Evolutionary conservation across 768 basidiomycete genomes (phyloP), one percentile per base, ranked within the genome.

Genomic region (Rossbeevera mucosa): DNA sequence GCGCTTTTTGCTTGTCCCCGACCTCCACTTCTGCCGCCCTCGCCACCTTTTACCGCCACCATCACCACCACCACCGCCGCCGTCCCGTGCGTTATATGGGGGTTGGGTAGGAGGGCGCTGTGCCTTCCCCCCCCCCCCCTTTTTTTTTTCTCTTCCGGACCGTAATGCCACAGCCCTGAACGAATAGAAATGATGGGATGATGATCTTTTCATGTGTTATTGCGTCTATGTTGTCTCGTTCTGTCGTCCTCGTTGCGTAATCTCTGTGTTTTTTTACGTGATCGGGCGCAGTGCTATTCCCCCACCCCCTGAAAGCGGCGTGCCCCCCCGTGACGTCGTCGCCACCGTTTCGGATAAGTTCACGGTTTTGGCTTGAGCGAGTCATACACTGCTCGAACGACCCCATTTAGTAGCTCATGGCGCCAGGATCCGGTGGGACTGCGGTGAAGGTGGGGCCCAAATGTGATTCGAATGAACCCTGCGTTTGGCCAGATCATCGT

Each of bases 41-140:
- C 48, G 45, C 48, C 57, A 7, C 52, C 12, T 44, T 28, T 26
- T 44, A 5, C 20, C 36, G 2, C 43, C 58, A 18, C 47, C 42
- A 44, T 24, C 45, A 44, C 41, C 50, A 26, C 12, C 25, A 31
- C 22, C 45, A 41, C 24, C 42, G 42, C 42, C 24, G 42, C 42
- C 24, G 21, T 25, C 42, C 42, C 2, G 21, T 22, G 40, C 14
- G 21, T 41, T 41, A 21, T 41, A 22, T 41, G 40, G 20, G 40
- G 40, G 21, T 21, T n/a, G 36, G 11, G 36, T 18, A 38, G 18
- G 36, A 38, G 36, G 18, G 5, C 36, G 18, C 36, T 24, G 41
- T 22, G 41, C 41, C 41, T 42, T 7, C 21, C 22, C 41, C 41
- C 41, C n/a, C n/a, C n/a, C n/a, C n/a, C n/a, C n/a, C n/a, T n/a